Evolutionary conservation across 306 rosid genomes (phyloP), one percentile per base, ranked within the genome.

Genomic region (Amphicarpaea edgeworthii): DNA sequence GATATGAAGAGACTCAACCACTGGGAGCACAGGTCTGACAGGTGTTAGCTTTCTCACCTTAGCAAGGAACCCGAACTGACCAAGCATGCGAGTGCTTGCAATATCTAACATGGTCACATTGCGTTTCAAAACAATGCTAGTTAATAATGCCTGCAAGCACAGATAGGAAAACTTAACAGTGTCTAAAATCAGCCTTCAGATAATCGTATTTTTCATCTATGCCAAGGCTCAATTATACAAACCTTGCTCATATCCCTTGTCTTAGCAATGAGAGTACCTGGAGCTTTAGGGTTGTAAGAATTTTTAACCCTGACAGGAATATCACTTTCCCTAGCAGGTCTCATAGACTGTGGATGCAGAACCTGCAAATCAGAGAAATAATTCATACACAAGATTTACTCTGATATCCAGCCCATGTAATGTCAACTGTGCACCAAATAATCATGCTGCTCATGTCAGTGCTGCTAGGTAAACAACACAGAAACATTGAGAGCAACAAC

Each of bases 341-440:
- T 88, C 98, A 94, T 94, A 54, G 98, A 94, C 82, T 91, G 98
- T n/a, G 98, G 98, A 87, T 94, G 98, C 85, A 94, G 72, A 62
- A 94, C 98, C 97, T 94, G 85, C 78, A 87, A 79, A 71, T 60
- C 66, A 62, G 46, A 77, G 55, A 76, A 34, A 69, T 19, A 37
- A 40, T 32, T 42, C 71, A 41, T 16, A 68, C 16, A 55, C 54
- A 32, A 24, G 14, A 45, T 47, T 61, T 50, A 34, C 16, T 26
- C 67, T 12, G 43, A 60, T 83, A 64, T n/a, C 64, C 73, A 43
- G 65, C 49, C 73, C 20, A 21, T 26, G 26, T 54, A 72, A 55
- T 28, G 59, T 40, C 24, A 21, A 75, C 45, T 70, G 61, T 16
- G 8, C 20, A 24, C 50, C 45, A 51, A 72, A 62, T 43, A 79